Conservation (phyloP, 768 basidiomycete genomes). For the Suillus luteus region DNA sequence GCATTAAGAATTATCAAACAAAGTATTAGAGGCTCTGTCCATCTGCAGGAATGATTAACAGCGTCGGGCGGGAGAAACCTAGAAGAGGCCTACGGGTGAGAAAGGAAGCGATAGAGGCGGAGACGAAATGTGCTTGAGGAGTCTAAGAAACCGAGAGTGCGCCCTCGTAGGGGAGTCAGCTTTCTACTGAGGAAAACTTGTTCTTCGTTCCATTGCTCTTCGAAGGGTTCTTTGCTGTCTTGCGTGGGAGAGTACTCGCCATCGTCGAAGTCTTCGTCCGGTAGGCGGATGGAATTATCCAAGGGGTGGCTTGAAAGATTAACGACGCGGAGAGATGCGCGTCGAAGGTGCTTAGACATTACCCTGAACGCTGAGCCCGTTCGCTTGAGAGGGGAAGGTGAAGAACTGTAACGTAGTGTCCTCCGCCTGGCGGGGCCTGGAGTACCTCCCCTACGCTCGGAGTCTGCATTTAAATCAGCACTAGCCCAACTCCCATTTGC, state of each 20-base stretch:
- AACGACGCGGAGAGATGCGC: slow-evolving; percentile 79
- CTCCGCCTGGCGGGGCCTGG: slow-evolving; percentile 43
- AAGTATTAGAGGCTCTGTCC: slow-evolving; percentile 86
- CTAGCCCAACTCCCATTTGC: slow-evolving; percentile 30
- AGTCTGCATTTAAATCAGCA: slow-evolving; percentile 39
- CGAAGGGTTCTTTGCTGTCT: slow-evolving; percentile 39
- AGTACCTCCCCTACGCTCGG: slow-evolving; percentile 47
- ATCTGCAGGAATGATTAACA: slow-evolving; percentile 43
- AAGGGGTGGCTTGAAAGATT: slow-evolving; percentile 66
- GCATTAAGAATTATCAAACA: slow-evolving; percentile 84
- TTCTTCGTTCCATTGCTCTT: slow-evolving; percentile 28
- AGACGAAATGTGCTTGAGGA: slow-evolving; percentile 65
- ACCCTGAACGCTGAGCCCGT: slow-evolving; percentile 60
- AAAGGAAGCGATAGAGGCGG: slow-evolving; percentile 65
- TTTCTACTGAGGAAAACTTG: slow-evolving; percentile 43
- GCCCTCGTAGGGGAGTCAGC: slow-evolving; percentile 64
- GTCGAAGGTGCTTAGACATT: slow-evolving; percentile 56
- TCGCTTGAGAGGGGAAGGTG: slow-evolving; percentile 61
- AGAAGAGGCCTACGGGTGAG: slow-evolving; percentile 60
- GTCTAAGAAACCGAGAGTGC: slow-evolving; percentile 77
- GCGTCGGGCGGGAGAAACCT: slow-evolving; percentile 6
- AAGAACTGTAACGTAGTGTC: slow-evolving; percentile 49
- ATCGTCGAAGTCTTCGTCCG: slow-evolving; percentile 46
- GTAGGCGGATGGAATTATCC: slow-evolving; percentile 59
- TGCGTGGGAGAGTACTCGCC: slow-evolving; percentile 29